Evolutionary conservation across 129 eudicot species (phyloP).

Genomic region (Centrapalus pauciflorus): DNA sequence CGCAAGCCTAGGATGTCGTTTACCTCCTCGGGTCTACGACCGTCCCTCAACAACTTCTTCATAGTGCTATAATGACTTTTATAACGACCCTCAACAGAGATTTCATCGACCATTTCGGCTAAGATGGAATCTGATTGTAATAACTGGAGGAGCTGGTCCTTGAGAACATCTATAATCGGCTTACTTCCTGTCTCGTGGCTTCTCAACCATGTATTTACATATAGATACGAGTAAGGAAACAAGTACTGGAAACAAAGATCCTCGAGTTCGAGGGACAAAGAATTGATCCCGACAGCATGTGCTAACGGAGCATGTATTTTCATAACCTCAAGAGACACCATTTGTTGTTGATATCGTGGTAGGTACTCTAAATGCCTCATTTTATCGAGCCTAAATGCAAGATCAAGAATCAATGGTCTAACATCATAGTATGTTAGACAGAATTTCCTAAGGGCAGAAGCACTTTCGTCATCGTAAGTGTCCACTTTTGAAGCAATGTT

Average conservation of each 20-base stretch:
- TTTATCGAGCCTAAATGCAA: conserved; percentile 77
- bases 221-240: conserved; percentile 86
- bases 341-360: conserved; percentile 78
- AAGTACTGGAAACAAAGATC: conserved; percentile 76
- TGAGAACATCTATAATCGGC: conserved; percentile 60
- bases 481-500: conserved; percentile 58
- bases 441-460: conserved; percentile 75
- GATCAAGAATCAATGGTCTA: conserved; percentile 79
- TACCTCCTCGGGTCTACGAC: conserved; percentile 90
- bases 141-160: conserved; percentile 53
- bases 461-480: conserved; percentile 60
- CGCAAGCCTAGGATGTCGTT: conserved; percentile 85
- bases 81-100: conserved; percentile 72
- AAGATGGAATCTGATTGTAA: conserved; percentile 50
- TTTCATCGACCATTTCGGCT: conserved; percentile 53
- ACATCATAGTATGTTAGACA: conserved; percentile 88
- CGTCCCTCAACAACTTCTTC: conserved; percentile 92
- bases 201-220: conserved; percentile 82
- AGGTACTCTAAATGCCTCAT: conserved; percentile 81
- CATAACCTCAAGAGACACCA: conserved; percentile 75
- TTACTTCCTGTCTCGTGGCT: conserved; percentile 61
- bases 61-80: conserved; percentile 97
- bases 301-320: conserved; percentile 92
- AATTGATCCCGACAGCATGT: conserved; percentile 68
- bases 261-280: conserved; percentile 71